phyloP scores from a whole-genome alignment of 306 rosid genomes.

The Glycine tomentella region DNA sequence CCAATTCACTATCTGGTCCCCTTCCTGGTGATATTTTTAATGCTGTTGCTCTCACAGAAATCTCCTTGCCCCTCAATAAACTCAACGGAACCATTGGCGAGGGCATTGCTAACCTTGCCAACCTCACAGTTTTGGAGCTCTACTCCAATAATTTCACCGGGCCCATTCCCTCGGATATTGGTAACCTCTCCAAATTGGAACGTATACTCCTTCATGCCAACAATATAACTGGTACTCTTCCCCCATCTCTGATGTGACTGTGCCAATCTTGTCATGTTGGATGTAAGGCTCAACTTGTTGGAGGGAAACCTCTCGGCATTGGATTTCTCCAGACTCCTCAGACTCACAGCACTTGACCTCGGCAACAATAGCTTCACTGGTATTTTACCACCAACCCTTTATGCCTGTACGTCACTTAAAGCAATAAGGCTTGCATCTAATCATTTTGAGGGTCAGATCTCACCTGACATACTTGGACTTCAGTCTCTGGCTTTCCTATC shows the following conservation, averaged over 20 bases:
- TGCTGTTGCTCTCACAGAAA: slow-evolving; percentile 51
- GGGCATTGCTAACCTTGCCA: slow-evolving; percentile 54
- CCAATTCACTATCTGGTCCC: slow-evolving; percentile 61
- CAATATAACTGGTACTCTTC: slow-evolving; percentile 68
- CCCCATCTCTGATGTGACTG: slow-evolving; percentile 66
- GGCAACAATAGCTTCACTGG: slow-evolving; percentile 76
- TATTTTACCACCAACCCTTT: slow-evolving; percentile 67
- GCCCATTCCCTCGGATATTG: slow-evolving; percentile 63
- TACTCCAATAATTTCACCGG: slow-evolving; percentile 66
- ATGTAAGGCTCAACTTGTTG: slow-evolving; percentile 70
- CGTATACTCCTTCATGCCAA: slow-evolving; percentile 65
- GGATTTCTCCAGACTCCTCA: slow-evolving; percentile 65
- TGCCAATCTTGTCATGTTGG: slow-evolving; percentile 63
- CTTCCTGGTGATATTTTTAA: slow-evolving; percentile 66
- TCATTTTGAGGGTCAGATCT: slow-evolving; percentile 66
- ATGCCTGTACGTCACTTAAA: slow-evolving; percentile 68
- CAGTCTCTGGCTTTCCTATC: slow-evolving; percentile 73
- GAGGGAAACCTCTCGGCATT: slow-evolving; percentile 65
- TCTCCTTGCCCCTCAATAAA: slow-evolving; percentile 66
- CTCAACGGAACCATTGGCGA: slow-evolving; percentile 60
- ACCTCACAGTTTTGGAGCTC: slow-evolving; percentile 71
- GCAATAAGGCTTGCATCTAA: slow-evolving; percentile 76
- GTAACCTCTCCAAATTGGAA: slow-evolving; percentile 65
- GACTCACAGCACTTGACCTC: slow-evolving; percentile 74
- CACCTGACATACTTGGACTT: slow-evolving; percentile 59